Conservation (phyloP, 2,329 filamentous ascomycete genomes). For the Penicillium sp. region DNA sequence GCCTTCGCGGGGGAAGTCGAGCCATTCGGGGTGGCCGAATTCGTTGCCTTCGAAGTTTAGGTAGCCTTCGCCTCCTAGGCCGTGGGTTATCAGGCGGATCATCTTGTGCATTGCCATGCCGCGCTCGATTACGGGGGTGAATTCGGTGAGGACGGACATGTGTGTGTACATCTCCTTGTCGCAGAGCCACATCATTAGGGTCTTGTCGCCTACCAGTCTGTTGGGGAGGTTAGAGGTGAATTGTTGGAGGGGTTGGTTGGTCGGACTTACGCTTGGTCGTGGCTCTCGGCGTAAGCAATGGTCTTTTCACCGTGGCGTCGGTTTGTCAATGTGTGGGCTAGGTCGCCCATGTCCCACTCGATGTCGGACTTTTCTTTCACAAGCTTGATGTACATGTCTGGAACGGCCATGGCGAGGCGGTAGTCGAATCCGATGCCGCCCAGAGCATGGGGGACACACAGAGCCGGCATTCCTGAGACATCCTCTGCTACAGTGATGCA, state of each 20-base stretch:
- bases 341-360: slow-evolving; percentile 82
- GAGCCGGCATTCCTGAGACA: slow-evolving; percentile 96
- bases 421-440: slow-evolving; percentile 97
- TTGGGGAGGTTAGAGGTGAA: slow-evolving; percentile 5
- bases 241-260: background rate
- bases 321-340: slow-evolving; percentile 86
- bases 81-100: slow-evolving; percentile 90
- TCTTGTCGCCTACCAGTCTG: slow-evolving; percentile 93
- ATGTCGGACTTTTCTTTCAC: slow-evolving; percentile 88
- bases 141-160: slow-evolving; percentile 81
- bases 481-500: slow-evolving; percentile 93
- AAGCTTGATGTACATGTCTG: slow-evolving; percentile 99
- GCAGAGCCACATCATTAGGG: slow-evolving; percentile 95
- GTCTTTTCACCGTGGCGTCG: slow-evolving; percentile 94
- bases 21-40: slow-evolving; percentile 97
- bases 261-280: slow-evolving; percentile 86
- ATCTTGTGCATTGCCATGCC: slow-evolving; percentile 95
- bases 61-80: slow-evolving; percentile 89
- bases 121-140: slow-evolving; percentile 83
- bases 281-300: slow-evolving; percentile 94
- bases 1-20: slow-evolving; percentile 92
- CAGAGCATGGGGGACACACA: slow-evolving; percentile 78
- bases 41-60: slow-evolving; percentile 99
- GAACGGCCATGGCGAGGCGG: slow-evolving; percentile 92
- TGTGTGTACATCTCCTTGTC: slow-evolving; percentile 97